Conservation (phyloP, 257 asterid genomes). For the Nicotiana tomentosiformis region DNA sequence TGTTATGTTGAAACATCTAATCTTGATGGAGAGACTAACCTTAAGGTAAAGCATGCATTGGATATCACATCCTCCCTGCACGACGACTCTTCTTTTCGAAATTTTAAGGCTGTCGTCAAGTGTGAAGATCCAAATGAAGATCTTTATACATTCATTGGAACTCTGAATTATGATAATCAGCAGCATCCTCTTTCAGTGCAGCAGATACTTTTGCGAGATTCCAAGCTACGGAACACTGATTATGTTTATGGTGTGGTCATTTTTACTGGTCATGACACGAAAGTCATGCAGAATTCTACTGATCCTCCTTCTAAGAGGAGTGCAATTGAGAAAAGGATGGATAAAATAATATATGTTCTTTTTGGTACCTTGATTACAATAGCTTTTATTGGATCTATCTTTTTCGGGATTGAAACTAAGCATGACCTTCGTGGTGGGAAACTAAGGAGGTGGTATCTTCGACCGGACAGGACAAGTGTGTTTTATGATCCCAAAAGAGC, state of each 20-base stretch:
- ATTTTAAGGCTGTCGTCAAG: slow-evolving; percentile 63
- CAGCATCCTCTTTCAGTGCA: slow-evolving; percentile 69
- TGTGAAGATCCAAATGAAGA: slow-evolving; percentile 96
- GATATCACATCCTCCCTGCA: slow-evolving; percentile 57
- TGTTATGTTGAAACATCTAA: slow-evolving; percentile 92
- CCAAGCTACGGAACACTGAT: slow-evolving; percentile 82
- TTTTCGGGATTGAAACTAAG: slow-evolving; percentile 66
- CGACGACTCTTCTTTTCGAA: slow-evolving; percentile 41
- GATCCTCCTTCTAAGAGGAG: slow-evolving; percentile 99
- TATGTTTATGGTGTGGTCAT: slow-evolving; percentile 67
- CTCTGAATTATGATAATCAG: slow-evolving; percentile 42
- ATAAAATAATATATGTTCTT: slow-evolving; percentile 71
- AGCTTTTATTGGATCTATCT: slow-evolving; percentile 75
- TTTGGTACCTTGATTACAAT: slow-evolving; percentile 61
- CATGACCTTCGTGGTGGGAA: slow-evolving; percentile 41
- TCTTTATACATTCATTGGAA: slow-evolving; percentile 83
- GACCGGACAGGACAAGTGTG: slow-evolving; percentile 50
- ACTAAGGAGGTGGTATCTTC: slow-evolving; percentile 83
- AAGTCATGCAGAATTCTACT: slow-evolving; percentile 88
- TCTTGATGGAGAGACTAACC: slow-evolving; percentile 94
- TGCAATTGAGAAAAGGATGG: slow-evolving; percentile 81
- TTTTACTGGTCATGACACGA: slow-evolving; percentile 92
- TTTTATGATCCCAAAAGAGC: slow-evolving; percentile 58
- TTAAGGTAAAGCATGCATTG: slow-evolving; percentile 87
- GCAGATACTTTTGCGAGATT: slow-evolving; percentile 80